Evolutionary conservation across 805 yeast species (phyloP).

Genomic region (Cyberlindnera maritima): DNA sequence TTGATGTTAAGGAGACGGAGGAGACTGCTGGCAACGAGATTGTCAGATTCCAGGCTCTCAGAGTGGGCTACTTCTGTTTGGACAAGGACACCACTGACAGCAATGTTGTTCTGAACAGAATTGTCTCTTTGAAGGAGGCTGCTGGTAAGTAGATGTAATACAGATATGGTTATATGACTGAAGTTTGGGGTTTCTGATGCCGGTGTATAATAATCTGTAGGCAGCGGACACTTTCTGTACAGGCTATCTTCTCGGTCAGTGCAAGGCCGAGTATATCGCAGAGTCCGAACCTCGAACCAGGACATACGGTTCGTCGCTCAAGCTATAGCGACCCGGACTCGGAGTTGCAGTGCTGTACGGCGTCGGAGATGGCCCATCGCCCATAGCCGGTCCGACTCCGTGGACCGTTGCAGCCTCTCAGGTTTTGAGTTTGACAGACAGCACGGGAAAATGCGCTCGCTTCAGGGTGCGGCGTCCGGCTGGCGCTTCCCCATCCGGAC

Average conservation of each 20-base stretch:
- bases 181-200: too few species aligned
- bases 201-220: too few species aligned
- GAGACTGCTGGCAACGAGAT: conserved; percentile 63
- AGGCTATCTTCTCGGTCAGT: too few species aligned
- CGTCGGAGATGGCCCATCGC: background rate
- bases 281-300: too few species aligned
- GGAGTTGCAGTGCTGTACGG: background rate
- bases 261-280: too few species aligned
- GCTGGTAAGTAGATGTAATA: conserved; percentile 33
- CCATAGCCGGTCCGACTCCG: too few species aligned
- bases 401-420: too few species aligned
- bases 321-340: background rate
- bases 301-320: too few species aligned
- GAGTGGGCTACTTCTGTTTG: conserved; percentile 93
- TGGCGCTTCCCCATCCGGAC: background rate
- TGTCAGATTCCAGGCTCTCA: conserved; percentile 95
- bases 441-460: too few species aligned
- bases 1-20: conserved; percentile 65
- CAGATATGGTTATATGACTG: background rate
- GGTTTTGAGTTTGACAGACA: too few species aligned
- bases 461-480: background rate
- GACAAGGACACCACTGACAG: conserved; percentile 72
- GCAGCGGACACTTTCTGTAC: background rate
- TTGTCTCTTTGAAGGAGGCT: conserved; percentile 86
- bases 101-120: conserved; percentile 75